These are phyloP conservation scores for Amanita pseudoporphyria DNA, from an alignment of 768 basidiomycete genomes.

Conservation along the genomic window DNA sequence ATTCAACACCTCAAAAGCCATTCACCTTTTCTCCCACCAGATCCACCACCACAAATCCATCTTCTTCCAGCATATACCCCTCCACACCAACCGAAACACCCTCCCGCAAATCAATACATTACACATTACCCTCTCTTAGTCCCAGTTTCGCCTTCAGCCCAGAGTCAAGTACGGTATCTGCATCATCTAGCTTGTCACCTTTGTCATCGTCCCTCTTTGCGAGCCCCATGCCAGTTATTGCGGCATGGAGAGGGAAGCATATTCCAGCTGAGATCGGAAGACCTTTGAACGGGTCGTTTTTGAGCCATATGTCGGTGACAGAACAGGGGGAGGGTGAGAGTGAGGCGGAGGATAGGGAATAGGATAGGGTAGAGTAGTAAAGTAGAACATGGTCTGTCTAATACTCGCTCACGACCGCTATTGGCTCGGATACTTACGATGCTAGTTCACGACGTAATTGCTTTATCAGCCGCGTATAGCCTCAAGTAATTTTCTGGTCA, in stretches of 20 bases:
- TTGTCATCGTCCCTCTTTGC: slow-evolving; percentile 25
- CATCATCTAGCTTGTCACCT: slow-evolving; percentile 23
- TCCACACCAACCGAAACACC: slow-evolving; percentile 33
- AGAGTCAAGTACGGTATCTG: slow-evolving; percentile 11
- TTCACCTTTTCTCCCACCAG: slow-evolving; percentile 30
- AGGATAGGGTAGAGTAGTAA: background rate
- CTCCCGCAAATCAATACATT: slow-evolving; percentile 27
- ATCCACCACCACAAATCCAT: slow-evolving; percentile 9
- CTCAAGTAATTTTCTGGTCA: too few species aligned
- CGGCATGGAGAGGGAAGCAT: slow-evolving; percentile 34
- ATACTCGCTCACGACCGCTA: too few species aligned
- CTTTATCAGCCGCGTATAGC: too few species aligned
- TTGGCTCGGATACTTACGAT: too few species aligned
- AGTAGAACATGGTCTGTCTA: background rate
- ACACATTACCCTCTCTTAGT: slow-evolving; percentile 2
- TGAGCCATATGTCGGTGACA: slow-evolving; percentile 16
- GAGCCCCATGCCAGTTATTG: slow-evolving; percentile 33
- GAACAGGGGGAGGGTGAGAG: slow-evolving; percentile 15
- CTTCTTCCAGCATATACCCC: slow-evolving; percentile 14
- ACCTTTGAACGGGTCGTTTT: slow-evolving; percentile 32
- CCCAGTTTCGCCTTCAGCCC: background rate
- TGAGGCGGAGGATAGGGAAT: background rate
- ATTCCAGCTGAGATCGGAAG: slow-evolving; percentile 25
- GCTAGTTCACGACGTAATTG: too few species aligned
- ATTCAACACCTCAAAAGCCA: slow-evolving; percentile 27